Base-by-base conservation (phyloP, 495 filamentous ascomycete species). In the Penicillium simplicissimum region DNA sequence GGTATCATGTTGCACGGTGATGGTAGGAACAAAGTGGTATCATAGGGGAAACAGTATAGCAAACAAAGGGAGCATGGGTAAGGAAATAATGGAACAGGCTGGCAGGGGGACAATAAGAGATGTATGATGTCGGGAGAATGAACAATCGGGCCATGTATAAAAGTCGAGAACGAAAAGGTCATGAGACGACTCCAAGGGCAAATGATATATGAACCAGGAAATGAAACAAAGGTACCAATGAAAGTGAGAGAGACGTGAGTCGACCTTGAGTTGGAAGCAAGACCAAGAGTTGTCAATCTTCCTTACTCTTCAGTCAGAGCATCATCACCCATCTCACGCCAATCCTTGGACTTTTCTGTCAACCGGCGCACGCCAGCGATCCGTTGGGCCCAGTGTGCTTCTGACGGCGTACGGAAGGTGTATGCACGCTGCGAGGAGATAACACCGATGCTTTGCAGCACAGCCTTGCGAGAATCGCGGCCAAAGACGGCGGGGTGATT, bases 401-500 rank as follows among this genome's bases (percentile, higher is more conserved):
- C 93, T 9, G 90, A 85, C 0, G 90, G 84, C 3, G 92, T 94
- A 51, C 95, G 88, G 85, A 92, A 97, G 8, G 95, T 98, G 74
- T 93, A 96, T 8, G 88, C 96, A 19, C 95, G 85, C 74, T 99
- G 95, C 8, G 90, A 93, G 64, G 91, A 93, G 65, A 98, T 96
- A 49, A 97, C 92, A 37, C 95, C 95, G 63, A 99, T 98, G 28
- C 91, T 91, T 71, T 99, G 96, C 15, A 99, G 81, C 2, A 99
- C 94, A 13, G 93, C 91, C 76, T 99, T 99, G 66, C 95, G 85
- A 36, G 90, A 93, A 73, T 99, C 95, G n/a, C 95, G 87, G 25
- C 88, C 86, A 66, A 99, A 99, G 8, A 98, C 90, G 1, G 94
- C 94, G 7, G 95, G 96, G 70, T 99, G 96, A 67, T 89, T 91